Evolutionary conservation across 306 rosid species (phyloP).

Genomic region (Acacia confusa): DNA sequence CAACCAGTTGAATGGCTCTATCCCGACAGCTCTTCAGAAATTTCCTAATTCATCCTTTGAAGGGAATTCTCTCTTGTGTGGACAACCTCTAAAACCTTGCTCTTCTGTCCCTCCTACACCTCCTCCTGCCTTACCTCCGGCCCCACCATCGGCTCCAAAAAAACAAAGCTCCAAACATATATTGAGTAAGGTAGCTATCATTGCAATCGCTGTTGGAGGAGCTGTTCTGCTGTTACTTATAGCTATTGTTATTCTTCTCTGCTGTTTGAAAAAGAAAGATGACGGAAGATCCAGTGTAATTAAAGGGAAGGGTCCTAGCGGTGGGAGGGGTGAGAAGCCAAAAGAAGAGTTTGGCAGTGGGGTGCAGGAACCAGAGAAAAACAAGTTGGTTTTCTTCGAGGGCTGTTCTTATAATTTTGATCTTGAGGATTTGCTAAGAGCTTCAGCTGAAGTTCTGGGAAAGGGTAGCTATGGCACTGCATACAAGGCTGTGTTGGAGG

Average conservation of each 20-base stretch:
- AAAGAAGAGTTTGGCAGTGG: conserved; percentile 90
- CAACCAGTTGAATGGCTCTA: conserved; percentile 82
- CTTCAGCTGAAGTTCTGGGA: conserved; percentile 89
- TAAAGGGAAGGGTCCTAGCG: conserved; percentile 65
- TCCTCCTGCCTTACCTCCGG: conserved; percentile 43
- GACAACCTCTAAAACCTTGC: conserved; percentile 72
- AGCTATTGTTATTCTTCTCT: conserved; percentile 57
- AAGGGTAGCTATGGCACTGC: conserved; percentile 90
- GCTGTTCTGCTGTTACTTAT: conserved; percentile 49
- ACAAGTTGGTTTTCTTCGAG: conserved; percentile 83
- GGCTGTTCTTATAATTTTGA: conserved; percentile 86
- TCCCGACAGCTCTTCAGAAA: conserved; percentile 58
- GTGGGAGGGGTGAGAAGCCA: conserved; percentile 80
- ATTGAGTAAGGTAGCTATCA: conserved; percentile 59
- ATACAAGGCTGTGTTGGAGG: conserved; percentile 83
- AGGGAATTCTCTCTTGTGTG: conserved; percentile 79
- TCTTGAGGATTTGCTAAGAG: conserved; percentile 83
- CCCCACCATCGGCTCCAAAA: conserved; percentile 42
- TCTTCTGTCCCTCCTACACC: conserved; percentile 48
- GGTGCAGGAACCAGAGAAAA: conserved; percentile 86
- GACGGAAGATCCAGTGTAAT: conserved; percentile 32
- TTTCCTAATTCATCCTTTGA: conserved; percentile 71
- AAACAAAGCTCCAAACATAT: conserved; percentile 51
- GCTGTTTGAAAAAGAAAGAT: conserved; percentile 58
- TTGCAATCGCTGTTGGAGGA: conserved; percentile 86